A percentile compares a stretch with the other conserved stretches of the same genome.
Evolutionary conservation across 73 alveolate species (phyloP).

Genomic region (Effrenium voratum): DNA sequence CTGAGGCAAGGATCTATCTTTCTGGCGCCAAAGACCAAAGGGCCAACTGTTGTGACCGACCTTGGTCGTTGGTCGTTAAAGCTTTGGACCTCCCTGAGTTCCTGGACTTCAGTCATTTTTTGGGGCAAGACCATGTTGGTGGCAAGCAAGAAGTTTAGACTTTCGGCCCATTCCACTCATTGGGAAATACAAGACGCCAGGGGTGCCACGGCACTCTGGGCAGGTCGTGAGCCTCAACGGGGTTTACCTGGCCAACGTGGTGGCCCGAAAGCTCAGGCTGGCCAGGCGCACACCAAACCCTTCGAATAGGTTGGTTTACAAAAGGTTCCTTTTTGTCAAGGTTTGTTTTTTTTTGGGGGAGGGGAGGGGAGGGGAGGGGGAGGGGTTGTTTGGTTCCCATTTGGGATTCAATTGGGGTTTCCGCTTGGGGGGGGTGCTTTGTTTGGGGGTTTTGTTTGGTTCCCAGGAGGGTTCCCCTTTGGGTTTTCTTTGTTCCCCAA

Average conservation of each 20-base stretch:
- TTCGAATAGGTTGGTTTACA: not conserved
- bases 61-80: too few species aligned
- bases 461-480: not conserved
- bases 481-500: not conserved
- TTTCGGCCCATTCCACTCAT: not conserved
- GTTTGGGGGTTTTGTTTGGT: not conserved
- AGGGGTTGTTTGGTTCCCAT: too few species aligned
- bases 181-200: not conserved
- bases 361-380: too few species aligned
- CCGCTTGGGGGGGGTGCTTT: too few species aligned
- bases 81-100: too few species aligned
- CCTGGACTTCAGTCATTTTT: too few species aligned
- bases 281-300: not conserved
- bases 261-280: not conserved
- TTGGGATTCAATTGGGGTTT: too few species aligned
- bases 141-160: too few species aligned
- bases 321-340: not conserved
- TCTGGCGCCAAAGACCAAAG: too few species aligned
- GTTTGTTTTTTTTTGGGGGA: too few species aligned
- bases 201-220: not conserved
- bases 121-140: not conserved
- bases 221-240: slow-evolving; percentile 71
- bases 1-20: too few species aligned
- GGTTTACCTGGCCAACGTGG: slow-evolving; percentile 84
- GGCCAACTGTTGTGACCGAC: too few species aligned